Evolutionary conservation across 805 yeast genomes (phyloP), one percentile per base, ranked within the genome.

Genomic region (Candida peoriensis): DNA sequence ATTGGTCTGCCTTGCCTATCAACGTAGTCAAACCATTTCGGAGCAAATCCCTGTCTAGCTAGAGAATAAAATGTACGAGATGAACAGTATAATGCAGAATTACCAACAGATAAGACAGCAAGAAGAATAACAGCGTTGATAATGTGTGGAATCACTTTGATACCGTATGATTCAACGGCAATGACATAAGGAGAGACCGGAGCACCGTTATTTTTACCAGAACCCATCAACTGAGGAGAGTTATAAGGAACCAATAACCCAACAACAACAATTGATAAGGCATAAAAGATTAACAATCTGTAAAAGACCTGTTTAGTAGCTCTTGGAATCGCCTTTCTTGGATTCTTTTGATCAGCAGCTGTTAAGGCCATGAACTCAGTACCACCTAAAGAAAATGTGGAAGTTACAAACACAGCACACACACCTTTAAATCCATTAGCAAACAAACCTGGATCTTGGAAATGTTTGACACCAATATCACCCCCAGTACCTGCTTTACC

Each of bases 81-180:
- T 41, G 79, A 72, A n/a, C 81, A 84, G 54, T 70, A 82, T 27
- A 81, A 74, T 2, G 88, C 75, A 17, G 87, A 76, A 64, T 81
- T 82, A 46, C 87, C 88, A 34, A 81, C 89, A 7, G 88, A 81
- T 36, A 80, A 58, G 19, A 82, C 86, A 4, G 89, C 78, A 38
- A 81, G 58, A 61, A 82, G 64, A 46, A 82, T 80, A 28, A 81
- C 86, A 15, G 77, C 85, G 54, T 82, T 82, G 65, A 82, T 79
- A 42, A 82, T 73, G 34, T 79, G 75, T 33, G 89, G 89, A 32
- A 81, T 68, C 27, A 76, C 82, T 32, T 61, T 63, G 44, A 81
- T 22, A 16, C 42, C 82, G 35, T 68, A 61, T 20, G 68, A 63
- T 21, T 27, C 32, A 37, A 81, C 74, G 26, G 89, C 87, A 57